Evolutionary conservation across 2,329 filamentous ascomycete species (phyloP).

Genomic region (Cladophialophora carrionii): DNA sequence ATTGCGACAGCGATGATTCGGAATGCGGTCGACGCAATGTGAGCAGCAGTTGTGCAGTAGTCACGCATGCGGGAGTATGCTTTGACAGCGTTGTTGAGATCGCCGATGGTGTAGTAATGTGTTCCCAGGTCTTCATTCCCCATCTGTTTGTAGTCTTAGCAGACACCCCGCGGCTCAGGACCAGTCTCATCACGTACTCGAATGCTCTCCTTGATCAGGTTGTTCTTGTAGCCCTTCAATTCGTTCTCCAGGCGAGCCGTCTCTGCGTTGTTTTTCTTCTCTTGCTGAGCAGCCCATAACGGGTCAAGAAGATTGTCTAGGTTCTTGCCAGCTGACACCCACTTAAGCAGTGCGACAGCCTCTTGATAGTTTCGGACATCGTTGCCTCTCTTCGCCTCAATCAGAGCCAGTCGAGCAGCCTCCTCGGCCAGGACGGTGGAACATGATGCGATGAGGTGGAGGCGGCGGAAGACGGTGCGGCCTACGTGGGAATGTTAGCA

Average conservation of each 20-base stretch:
- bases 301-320: conserved; percentile 68
- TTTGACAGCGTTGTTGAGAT: conserved; percentile 72
- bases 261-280: conserved; percentile 69
- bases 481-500: conserved; percentile 58
- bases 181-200: conserved; percentile 59
- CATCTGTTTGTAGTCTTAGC: conserved; percentile 63
- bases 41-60: conserved; percentile 79
- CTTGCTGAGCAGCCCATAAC: conserved; percentile 73
- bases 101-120: conserved; percentile 78
- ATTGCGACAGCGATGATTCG: conserved; percentile 76
- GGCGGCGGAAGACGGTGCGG: conserved; percentile 76
- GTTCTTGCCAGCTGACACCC: conserved; percentile 66
- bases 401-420: conserved; percentile 75
- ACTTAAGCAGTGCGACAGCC: conserved; percentile 65
- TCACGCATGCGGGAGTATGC: conserved; percentile 86
- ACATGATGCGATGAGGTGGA: conserved; percentile 77
- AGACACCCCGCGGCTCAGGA: neutral
- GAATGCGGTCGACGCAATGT: conserved; percentile 80
- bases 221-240: conserved; percentile 92
- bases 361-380: conserved; percentile 73
- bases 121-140: conserved; percentile 89
- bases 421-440: conserved; percentile 77
- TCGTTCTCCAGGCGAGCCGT: conserved; percentile 78
- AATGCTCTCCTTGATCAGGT: conserved; percentile 95
- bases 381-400: conserved; percentile 73